Conservation (phyloP, 2,329 filamentous ascomycete genomes). For the Gremmenia infestans region DNA sequence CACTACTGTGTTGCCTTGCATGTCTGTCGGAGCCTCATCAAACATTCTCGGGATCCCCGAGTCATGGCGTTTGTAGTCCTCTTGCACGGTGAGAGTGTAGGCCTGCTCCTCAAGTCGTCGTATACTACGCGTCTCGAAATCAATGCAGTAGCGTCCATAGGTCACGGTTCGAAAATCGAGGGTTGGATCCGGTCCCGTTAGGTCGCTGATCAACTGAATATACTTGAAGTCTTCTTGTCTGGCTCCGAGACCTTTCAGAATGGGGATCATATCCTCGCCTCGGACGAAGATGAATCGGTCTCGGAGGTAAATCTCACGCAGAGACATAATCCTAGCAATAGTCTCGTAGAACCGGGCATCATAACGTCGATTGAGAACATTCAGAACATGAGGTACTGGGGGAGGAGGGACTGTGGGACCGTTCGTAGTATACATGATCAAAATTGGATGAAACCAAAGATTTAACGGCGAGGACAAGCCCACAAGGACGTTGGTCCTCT, state of each 20-base stretch:
- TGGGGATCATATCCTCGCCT: background rate
- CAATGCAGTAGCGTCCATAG: background rate
- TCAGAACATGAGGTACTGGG: background rate
- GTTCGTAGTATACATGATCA: background rate
- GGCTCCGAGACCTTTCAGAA: background rate
- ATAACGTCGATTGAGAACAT: background rate
- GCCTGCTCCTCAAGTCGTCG: background rate
- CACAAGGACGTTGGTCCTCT: too few species aligned
- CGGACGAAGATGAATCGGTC: background rate
- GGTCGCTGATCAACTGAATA: background rate
- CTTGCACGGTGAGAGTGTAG: background rate
- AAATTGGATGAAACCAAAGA: background rate
- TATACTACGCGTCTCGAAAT: background rate
- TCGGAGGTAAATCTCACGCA: background rate
- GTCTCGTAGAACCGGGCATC: background rate
- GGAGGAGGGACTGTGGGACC: background rate
- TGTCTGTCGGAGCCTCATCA: background rate
- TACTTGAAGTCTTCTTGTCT: background rate
- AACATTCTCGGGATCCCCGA: background rate
- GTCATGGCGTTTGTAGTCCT: background rate
- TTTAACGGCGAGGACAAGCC: background rate
- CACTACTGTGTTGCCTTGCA: background rate
- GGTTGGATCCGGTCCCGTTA: background rate
- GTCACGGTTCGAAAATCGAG: background rate
- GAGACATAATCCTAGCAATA: background rate